Evolutionary conservation across 164 flowering plant species (phyloP), one percentile per base, ranked within the genome.

Genomic region (Stephania yunnanensis): DNA sequence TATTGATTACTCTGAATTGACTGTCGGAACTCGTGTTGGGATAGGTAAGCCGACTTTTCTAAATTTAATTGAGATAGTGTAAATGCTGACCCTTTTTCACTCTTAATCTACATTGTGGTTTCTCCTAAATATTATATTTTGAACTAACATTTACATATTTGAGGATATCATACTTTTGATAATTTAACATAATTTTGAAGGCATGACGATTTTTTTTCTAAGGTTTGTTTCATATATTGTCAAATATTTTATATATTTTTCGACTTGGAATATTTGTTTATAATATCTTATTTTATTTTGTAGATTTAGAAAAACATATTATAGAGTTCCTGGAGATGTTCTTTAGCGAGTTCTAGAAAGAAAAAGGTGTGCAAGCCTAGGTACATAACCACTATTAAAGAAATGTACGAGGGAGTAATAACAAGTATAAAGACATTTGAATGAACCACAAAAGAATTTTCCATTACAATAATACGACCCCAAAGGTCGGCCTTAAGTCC

Each of bases 11-110:
- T 88, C 95, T 9, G 99, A 96, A 74, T 71, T 96, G 79, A 92
- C 97, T 70, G 95, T 94, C 72, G 95, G 98, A 73, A 89, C 92
- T 80, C 99, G 99, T 79, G 95, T 96, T 83, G 99, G 99, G 67
- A 96, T 96, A 55, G 99, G 99, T 95, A 84, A 84, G 89, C 69
- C 69, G 72, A 61, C 36, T 72, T 71, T 12, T 55, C 66, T 20
- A 1, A 61, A 15, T 61, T 61, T 61, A 19, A 61, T 17, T 20
- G 9, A 61, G 20, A 61, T 61, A 17, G 20, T 8, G 20, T 61
- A n/a, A 1, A 58, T 19, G 5, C 66, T 61, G 29, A n/a, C 20
- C 25, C 29, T 6, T 61, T 61, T 61, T 25, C 20, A 5, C 66
- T 61, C 42, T 61, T n/a, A 61, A 61, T 17, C 25, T 61, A 9